phyloP scores from a whole-genome alignment of 1,284 basidiomycete genomes.

The Blastosporella zonata region DNA sequence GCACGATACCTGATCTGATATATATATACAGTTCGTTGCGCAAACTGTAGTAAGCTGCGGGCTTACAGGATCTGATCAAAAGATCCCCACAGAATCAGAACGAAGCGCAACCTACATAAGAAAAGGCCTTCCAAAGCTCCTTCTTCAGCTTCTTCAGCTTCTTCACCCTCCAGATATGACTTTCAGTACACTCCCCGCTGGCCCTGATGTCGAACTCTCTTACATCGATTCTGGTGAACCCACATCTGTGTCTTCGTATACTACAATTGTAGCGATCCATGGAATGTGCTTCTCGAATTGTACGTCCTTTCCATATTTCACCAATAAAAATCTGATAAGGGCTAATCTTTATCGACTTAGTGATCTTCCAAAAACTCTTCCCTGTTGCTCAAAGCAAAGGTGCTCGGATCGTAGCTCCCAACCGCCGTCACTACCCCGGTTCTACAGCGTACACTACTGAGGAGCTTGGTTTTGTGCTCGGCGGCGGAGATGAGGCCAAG shows the following conservation, averaged over 20 bases:
- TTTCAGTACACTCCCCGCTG: conserved; percentile 8
- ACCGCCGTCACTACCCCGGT: conserved; percentile 21
- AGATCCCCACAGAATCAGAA: no score
- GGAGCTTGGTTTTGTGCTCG: conserved; percentile 22
- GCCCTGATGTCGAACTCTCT: conserved; percentile 15
- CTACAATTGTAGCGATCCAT: conserved; percentile 25
- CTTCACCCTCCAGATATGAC: no score
- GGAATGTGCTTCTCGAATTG: conserved; percentile 34
- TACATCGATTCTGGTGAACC: conserved; percentile 26
- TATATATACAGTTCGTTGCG: no score
- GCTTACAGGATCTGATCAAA: no score
- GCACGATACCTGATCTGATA: no score
- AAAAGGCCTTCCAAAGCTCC: no score
- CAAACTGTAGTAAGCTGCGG: no score
- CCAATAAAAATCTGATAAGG: background rate
- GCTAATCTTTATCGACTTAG: conserved; percentile 17
- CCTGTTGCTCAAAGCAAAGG: conserved; percentile 27
- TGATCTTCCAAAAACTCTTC: conserved; percentile 37
- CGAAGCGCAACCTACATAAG: no score
- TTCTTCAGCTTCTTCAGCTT: no score
- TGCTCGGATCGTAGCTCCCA: conserved; percentile 26
- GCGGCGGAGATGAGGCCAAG: conserved; percentile 24
- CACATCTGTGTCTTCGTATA: conserved; percentile 14
- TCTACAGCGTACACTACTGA: conserved; percentile 17
- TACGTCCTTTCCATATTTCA: conserved; percentile 10